Evolutionary conservation across 805 yeast genomes (phyloP).

Genomic region (Schwanniomyces vanrijiae): DNA sequence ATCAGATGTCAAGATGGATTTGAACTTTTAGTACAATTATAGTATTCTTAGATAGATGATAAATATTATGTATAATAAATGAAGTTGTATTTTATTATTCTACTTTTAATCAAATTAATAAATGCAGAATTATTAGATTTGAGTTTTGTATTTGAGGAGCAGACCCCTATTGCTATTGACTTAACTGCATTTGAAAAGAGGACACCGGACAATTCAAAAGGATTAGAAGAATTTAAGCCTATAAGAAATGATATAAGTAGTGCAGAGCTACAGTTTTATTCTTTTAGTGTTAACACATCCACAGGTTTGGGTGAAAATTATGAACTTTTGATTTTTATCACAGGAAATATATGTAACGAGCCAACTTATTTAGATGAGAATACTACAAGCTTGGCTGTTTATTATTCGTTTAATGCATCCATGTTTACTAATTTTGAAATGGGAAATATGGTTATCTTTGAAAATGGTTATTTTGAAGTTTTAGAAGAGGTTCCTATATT

Average conservation of each 20-base stretch:
- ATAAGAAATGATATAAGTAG: slow-evolving; percentile 33
- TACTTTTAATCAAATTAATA: slow-evolving; percentile 1
- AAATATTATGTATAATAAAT: slow-evolving; percentile 3
- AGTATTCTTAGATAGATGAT: no score
- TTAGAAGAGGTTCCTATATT: slow-evolving; percentile 32
- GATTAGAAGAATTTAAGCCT: slow-evolving; percentile 38
- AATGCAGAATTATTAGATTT: slow-evolving; percentile 7
- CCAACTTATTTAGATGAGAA: slow-evolving; percentile 23
- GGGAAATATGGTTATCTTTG: slow-evolving; percentile 28
- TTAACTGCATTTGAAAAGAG: slow-evolving; percentile 1
- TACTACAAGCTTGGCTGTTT: slow-evolving; percentile 32
- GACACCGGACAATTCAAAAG: slow-evolving; percentile 17
- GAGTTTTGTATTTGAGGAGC: slow-evolving; percentile 14
- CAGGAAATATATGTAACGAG: slow-evolving; percentile 50
- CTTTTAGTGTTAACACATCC: slow-evolving; percentile 45
- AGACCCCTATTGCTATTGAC: slow-evolving; percentile 13
- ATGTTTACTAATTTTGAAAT: slow-evolving; percentile 30
- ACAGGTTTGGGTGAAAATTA: slow-evolving; percentile 46
- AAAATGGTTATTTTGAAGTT: slow-evolving; percentile 40
- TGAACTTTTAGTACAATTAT: no score
- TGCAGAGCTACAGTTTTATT: slow-evolving; percentile 40
- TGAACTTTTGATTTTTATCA: slow-evolving; percentile 47
- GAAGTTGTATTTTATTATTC: slow-evolving; percentile 1
- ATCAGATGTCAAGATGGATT: no score
- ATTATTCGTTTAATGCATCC: slow-evolving; percentile 36